Conservation (phyloP, 1,139 yeast genomes). For the Blastobotrys illinoisensis region DNA sequence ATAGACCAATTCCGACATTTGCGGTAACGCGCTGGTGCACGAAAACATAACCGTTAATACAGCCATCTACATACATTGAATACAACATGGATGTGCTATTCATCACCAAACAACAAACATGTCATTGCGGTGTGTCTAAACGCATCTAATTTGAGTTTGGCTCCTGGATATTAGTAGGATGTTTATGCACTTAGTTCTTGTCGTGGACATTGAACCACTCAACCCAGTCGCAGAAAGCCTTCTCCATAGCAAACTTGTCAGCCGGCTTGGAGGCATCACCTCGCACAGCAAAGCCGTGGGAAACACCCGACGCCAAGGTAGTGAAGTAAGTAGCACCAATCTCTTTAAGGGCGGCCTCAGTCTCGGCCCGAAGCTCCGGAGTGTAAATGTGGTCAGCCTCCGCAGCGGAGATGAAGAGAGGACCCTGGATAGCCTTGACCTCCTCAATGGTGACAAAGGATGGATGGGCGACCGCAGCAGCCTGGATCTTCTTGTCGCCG, state of each 20-base stretch:
- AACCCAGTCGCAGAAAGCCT: slow-evolving; percentile 55
- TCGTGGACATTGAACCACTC: slow-evolving; percentile 41
- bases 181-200: background rate
- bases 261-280: slow-evolving; percentile 58
- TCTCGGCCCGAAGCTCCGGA: slow-evolving; percentile 51
- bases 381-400: slow-evolving; percentile 62
- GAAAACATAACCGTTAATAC: no score
- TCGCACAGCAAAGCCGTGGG: slow-evolving; percentile 73
- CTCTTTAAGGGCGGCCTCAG: slow-evolving; percentile 53
- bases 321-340: slow-evolving; percentile 50
- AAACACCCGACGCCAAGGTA: slow-evolving; percentile 53
- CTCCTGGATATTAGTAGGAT: background rate
- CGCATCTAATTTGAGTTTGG: no score
- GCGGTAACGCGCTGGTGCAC: no score
- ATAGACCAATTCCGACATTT: no score
- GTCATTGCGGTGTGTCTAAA: no score
- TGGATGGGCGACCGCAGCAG: slow-evolving; percentile 77
- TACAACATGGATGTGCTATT: no score
- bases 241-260: slow-evolving; percentile 64
- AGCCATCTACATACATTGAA: no score
- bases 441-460: slow-evolving; percentile 63
- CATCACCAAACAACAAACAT: no score
- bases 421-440: slow-evolving; percentile 51
- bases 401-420: slow-evolving; percentile 67
- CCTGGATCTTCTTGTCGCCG: slow-evolving; percentile 41